Base-by-base conservation (phyloP, 2,329 filamentous ascomycete species). In the Lachnellula suecica region DNA sequence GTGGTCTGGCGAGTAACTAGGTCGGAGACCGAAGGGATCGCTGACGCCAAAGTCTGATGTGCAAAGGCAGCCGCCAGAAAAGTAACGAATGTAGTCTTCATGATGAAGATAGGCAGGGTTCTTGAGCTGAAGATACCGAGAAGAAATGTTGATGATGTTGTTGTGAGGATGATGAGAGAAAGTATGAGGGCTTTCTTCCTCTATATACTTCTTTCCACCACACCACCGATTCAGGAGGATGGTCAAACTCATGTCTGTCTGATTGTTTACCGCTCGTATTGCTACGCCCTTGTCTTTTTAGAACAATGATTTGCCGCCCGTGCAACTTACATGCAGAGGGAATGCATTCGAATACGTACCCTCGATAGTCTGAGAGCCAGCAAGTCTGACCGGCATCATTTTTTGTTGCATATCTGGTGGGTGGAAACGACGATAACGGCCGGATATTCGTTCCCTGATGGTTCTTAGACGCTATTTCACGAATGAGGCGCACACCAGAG, bases 61-160 rank as follows among this genome's bases (percentile, higher is more conserved):
- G 44, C 47, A 44, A 49, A 47, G 37, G 58, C 54, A 43, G 55
- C 51, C 38, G 53, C 47, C 47, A 65, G 43, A 38, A 57, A 41
- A 41, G 59, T 53, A 61, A 54, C 42, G 53, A 63, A 20, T 56
- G 59, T 60, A 45, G 44, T 51, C 54, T 65, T 66, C 63, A 66
- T 66, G 22, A 35, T 62, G 51, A 60, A 56, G 51, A 41, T 35
- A 34, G 27, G 22, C 42, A 43, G 6, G 38, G 47, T 49, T 48
- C 34, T 52, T 15, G 42, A 46, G n/a, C n/a, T n/a, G n/a, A n/a
- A 56, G 49, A 54, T 46, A 49, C 45, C 38, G 22, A 55, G 52
- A 54, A 52, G 54, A 48, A 44, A 49, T 50, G 24, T 38, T 40
- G 50, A 52, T 55, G 43, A 53, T 24, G 38, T 40, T 41, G 23